These are phyloP conservation scores for Pyricularia sp. DNA, from an alignment of 2,329 filamentous ascomycete species.

Conservation along the genomic window DNA sequence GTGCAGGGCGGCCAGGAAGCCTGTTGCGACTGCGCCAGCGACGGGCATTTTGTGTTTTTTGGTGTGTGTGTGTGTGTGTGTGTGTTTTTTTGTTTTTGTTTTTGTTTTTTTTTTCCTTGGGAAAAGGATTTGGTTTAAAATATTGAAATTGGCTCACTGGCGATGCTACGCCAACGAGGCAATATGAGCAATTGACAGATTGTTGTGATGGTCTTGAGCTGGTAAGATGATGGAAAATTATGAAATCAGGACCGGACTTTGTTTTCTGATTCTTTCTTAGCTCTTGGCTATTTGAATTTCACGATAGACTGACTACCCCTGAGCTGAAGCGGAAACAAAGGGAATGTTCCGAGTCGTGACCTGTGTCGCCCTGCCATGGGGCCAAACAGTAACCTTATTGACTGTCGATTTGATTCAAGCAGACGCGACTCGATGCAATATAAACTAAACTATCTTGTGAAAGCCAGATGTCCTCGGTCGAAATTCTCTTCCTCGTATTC, in stretches of 20 bases:
- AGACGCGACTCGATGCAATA: not conserved
- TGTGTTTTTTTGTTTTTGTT: not conserved
- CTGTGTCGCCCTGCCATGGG: not conserved
- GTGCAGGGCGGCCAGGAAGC: constrained; percentile 30
- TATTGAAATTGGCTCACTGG: not conserved
- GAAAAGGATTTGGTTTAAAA: not conserved
- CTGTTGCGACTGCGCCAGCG: constrained; percentile 18
- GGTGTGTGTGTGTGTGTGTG: not conserved
- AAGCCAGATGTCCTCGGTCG: not conserved
- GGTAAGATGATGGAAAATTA: not conserved
- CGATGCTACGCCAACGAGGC: too few relatives aligned
- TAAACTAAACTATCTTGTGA: too few relatives aligned
- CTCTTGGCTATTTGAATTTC: not conserved
- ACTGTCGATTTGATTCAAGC: not conserved
- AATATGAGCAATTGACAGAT: not conserved
- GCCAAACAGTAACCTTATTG: not conserved
- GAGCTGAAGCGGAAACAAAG: not conserved
- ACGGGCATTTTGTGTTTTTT: constrained; percentile 9
- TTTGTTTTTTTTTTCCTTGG: not conserved
- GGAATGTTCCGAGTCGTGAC: not conserved
- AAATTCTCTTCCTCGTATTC: not conserved
- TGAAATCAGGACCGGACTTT: not conserved
- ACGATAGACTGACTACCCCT: not conserved
- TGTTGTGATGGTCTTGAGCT: not conserved
- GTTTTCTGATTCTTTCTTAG: not conserved